Conservation (phyloP, 495 filamentous ascomycete species). For the Penicillium roqueforti region DNA sequence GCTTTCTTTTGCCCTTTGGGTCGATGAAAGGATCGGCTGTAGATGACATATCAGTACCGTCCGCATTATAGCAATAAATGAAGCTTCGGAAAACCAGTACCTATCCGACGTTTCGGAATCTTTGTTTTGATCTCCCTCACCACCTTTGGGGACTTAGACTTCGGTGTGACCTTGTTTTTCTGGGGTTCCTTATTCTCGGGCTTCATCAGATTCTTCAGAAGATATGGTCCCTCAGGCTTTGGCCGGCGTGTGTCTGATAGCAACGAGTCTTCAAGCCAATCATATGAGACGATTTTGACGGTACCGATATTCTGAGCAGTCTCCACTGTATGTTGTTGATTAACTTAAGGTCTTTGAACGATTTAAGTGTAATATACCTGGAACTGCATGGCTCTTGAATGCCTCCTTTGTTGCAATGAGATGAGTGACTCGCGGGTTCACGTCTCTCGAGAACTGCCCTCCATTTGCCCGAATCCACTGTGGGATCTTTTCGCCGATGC, state of each 20-base stretch:
- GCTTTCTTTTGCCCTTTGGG: neutral
- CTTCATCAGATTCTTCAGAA: constrained; percentile 36
- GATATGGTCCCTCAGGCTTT: constrained; percentile 43
- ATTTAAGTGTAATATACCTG: constrained; percentile 37
- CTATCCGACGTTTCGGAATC: constrained; percentile 20
- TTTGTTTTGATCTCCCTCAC: constrained; percentile 4
- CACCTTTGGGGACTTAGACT: constrained; percentile 16
- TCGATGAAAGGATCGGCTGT: constrained; percentile 4
- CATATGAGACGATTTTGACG: constrained; percentile 53
- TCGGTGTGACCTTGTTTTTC: constrained; percentile 13
- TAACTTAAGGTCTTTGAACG: neutral
- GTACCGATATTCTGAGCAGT: constrained; percentile 33
- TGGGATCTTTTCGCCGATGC: constrained; percentile 38
- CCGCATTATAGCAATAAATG: neutral
- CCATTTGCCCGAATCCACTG: constrained; percentile 54
- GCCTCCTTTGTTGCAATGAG: constrained; percentile 52
- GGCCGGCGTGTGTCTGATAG: constrained; percentile 24
- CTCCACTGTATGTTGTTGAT: constrained; percentile 30
- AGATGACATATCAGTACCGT: neutral
- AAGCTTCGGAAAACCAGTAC: neutral
- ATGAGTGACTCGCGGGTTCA: constrained; percentile 52
- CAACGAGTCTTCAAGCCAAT: constrained; percentile 60
- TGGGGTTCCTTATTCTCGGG: constrained; percentile 21
- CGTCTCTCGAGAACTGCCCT: constrained; percentile 38
- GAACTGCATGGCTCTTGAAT: constrained; percentile 39